phyloP scores from a whole-genome alignment of 148 eudicot genomes.

The Suaeda aralocaspica region DNA sequence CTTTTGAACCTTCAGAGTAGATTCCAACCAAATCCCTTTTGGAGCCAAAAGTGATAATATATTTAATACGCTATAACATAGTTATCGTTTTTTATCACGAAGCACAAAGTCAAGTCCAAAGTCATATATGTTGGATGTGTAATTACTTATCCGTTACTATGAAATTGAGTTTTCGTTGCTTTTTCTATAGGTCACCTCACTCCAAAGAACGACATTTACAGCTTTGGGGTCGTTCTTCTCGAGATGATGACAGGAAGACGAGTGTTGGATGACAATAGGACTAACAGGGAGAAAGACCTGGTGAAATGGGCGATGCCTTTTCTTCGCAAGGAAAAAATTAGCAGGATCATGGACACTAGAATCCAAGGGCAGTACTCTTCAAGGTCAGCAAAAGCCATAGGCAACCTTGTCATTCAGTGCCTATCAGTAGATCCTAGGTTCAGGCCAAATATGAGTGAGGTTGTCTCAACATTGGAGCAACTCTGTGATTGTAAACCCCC shows the following conservation, averaged over 20 bases:
- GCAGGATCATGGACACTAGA: conserved; percentile 61
- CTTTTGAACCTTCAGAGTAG: too few relatives aligned
- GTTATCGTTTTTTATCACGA: too few relatives aligned
- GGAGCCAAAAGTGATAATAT: too few relatives aligned
- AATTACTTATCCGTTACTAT: too few relatives aligned
- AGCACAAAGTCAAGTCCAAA: too few relatives aligned
- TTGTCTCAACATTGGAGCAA: conserved; percentile 56
- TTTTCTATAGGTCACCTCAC: conserved; percentile 67
- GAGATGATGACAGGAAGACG: conserved; percentile 78
- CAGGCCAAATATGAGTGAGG: conserved; percentile 63
- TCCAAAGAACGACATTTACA: conserved; percentile 71
- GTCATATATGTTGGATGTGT: too few relatives aligned
- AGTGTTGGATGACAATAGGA: conserved; percentile 62
- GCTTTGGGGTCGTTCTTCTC: conserved; percentile 87
- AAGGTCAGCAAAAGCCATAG: conserved; percentile 39
- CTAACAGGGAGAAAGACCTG: conserved; percentile 66
- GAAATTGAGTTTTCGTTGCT: not conserved
- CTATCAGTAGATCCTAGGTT: conserved; percentile 56
- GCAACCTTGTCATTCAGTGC: conserved; percentile 62
- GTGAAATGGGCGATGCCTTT: conserved; percentile 72
- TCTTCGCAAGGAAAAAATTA: conserved; percentile 57
- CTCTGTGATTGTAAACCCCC: conserved; percentile 31
- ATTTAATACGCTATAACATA: too few relatives aligned
- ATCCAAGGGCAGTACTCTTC: conserved; percentile 69
- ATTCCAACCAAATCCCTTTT: too few relatives aligned